phyloP scores from a whole-genome alignment of 108 stramenopile genomes.

The Fistulifera pelliculosa region DNA sequence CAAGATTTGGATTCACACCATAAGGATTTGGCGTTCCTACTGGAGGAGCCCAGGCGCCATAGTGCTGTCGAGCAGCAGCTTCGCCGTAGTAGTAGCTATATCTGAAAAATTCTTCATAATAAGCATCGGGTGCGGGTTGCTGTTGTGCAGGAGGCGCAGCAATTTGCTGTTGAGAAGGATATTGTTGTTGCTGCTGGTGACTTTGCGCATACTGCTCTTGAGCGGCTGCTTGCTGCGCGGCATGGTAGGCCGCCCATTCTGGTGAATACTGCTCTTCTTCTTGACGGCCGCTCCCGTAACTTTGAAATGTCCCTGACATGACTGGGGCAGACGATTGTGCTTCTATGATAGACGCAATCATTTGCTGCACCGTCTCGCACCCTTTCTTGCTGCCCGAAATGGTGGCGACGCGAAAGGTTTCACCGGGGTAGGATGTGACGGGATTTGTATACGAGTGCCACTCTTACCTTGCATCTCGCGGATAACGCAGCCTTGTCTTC shows the following conservation, averaged over 20 bases:
- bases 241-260: slow-evolving; percentile 68
- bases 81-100: slow-evolving; percentile 78
- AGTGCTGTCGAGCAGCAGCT: slow-evolving; percentile 77
- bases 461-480: slow-evolving; percentile 73
- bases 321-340: slow-evolving; percentile 76
- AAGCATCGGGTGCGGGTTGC: slow-evolving; percentile 58
- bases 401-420: slow-evolving; percentile 67
- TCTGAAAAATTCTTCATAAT: slow-evolving; percentile 86
- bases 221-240: slow-evolving; percentile 43
- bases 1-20: slow-evolving; percentile 40
- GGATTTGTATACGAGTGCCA: slow-evolving; percentile 79
- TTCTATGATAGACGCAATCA: slow-evolving; percentile 67
- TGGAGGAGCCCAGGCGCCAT: slow-evolving; percentile 85
- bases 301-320: slow-evolving; percentile 50
- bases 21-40: slow-evolving; percentile 84
- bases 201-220: slow-evolving; percentile 1
- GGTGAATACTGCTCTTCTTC: slow-evolving; percentile 49
- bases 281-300: slow-evolving; percentile 27
- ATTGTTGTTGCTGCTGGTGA: slow-evolving; percentile 15
- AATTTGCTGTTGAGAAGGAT: slow-evolving; percentile 1
- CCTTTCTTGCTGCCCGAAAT: slow-evolving; percentile 65
- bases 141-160: slow-evolving; percentile 9
- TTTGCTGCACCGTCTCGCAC: slow-evolving; percentile 50
- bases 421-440: slow-evolving; percentile 60
- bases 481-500: slow-evolving; percentile 79